Percentiles rank a stretch among this genome's conserved stretches.
phyloP scores from a whole-genome alignment of 1,284 basidiomycete species.

The Pholiota adiposa region DNA sequence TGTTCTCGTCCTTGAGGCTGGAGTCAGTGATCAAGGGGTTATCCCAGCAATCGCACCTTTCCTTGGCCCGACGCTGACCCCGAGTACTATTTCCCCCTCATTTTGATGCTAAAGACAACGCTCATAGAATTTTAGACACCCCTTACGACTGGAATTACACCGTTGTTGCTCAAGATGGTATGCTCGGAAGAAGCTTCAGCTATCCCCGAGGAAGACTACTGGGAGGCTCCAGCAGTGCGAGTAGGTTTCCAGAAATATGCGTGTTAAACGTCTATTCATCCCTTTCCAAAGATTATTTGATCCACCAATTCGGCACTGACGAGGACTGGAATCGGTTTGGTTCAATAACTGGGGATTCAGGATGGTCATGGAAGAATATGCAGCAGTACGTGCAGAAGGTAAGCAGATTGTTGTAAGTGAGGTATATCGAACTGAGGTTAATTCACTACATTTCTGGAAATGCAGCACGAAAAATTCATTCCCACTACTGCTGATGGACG shows the following conservation, averaged over 20 bases:
- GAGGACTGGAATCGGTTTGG: not conserved
- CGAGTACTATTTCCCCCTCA: not conserved
- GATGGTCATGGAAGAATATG: not conserved
- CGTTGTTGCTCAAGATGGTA: not conserved
- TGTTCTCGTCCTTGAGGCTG: conserved; percentile 1
- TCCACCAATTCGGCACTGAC: conserved; percentile 1
- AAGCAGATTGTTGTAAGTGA: too few relatives aligned
- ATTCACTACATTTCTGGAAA: too few relatives aligned
- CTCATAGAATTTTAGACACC: not conserved
- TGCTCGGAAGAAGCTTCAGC: not conserved
- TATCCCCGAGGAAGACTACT: not conserved
- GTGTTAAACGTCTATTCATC: not conserved
- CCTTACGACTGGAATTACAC: conserved; percentile 6
- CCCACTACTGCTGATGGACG: not conserved
- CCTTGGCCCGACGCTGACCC: not conserved
- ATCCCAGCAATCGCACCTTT: not conserved
- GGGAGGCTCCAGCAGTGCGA: conserved; percentile 1
- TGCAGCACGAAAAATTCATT: not conserved
- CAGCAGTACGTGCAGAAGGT: not conserved
- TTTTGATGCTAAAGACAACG: not conserved
- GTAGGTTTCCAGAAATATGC: not conserved
- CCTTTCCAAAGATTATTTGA: not conserved
- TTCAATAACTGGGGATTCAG: not conserved
- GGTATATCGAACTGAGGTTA: too few relatives aligned
- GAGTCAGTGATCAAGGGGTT: not conserved